These are phyloP conservation scores for Domatiomyces catenatus DNA, from an alignment of 2,329 filamentous ascomycete genomes.

Conservation along the genomic window DNA sequence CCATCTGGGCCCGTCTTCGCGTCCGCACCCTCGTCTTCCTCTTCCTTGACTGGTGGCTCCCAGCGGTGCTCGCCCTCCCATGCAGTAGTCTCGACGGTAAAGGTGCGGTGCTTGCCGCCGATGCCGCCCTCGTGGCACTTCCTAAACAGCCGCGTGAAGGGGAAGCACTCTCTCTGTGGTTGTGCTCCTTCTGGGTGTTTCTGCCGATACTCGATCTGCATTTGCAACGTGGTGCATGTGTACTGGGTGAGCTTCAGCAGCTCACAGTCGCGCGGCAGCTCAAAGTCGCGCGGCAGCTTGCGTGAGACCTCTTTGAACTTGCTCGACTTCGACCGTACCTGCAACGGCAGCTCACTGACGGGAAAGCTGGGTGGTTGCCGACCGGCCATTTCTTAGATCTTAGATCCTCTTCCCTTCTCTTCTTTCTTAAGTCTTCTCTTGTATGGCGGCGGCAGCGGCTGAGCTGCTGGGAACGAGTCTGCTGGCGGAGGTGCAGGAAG, in stretches of 20 bases:
- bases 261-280: slow-evolving; percentile 37
- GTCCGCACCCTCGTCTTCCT: slow-evolving; percentile 7
- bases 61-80: slow-evolving; percentile 37
- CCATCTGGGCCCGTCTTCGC: not conserved
- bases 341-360: slow-evolving; percentile 34
- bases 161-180: slow-evolving; percentile 30
- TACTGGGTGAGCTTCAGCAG: slow-evolving; percentile 48
- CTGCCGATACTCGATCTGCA: slow-evolving; percentile 13
- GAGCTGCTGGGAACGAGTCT: slow-evolving; percentile 38
- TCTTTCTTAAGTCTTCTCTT: not conserved
- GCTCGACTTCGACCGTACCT: slow-evolving; percentile 32
- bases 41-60: slow-evolving; percentile 18
- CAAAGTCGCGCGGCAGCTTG: slow-evolving; percentile 34
- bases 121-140: slow-evolving; percentile 14
- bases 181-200: slow-evolving; percentile 3
- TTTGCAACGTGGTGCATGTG: slow-evolving; percentile 39
- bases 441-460: slow-evolving; percentile 19
- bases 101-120: slow-evolving; percentile 9
- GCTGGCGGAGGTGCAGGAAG: slow-evolving; percentile 36
- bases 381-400: slow-evolving; percentile 36
- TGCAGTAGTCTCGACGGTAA: slow-evolving; percentile 47
- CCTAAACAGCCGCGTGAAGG: slow-evolving; percentile 13
- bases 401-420: not conserved
- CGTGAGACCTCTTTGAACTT: slow-evolving; percentile 36
- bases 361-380: slow-evolving; percentile 36